phyloP scores from a whole-genome alignment of 768 basidiomycete species.

The Tricholoma terreum region DNA sequence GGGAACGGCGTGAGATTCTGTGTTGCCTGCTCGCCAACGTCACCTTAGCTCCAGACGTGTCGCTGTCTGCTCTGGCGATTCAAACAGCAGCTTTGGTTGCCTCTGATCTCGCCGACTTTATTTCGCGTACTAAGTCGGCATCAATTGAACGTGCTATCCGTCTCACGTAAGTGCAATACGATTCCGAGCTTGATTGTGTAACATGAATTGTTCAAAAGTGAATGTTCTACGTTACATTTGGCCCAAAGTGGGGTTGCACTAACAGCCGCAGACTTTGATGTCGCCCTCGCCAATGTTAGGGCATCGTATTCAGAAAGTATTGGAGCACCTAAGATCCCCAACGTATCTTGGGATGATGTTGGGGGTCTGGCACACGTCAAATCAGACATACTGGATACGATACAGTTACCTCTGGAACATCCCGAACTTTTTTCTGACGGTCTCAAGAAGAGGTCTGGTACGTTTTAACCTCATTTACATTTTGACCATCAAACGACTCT shows the following conservation, averaged over 20 bases:
- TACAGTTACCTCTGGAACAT: slow-evolving; percentile 86
- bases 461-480: slow-evolving; percentile 8
- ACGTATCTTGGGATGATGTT: slow-evolving; percentile 95
- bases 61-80: slow-evolving; percentile 64
- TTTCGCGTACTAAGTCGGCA: slow-evolving; percentile 52
- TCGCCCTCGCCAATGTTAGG: slow-evolving; percentile 69
- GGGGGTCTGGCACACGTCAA: slow-evolving; percentile 89
- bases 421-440: slow-evolving; percentile 89
- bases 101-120: slow-evolving; percentile 71
- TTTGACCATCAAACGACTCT: background rate
- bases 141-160: slow-evolving; percentile 48
- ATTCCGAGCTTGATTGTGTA: background rate
- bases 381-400: slow-evolving; percentile 91
- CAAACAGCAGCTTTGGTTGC: slow-evolving; percentile 92
- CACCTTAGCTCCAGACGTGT: slow-evolving; percentile 71
- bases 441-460: slow-evolving; percentile 94
- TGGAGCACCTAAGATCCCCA: slow-evolving; percentile 96
- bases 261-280: slow-evolving; percentile 64
- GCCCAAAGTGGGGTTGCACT: slow-evolving; percentile 41
- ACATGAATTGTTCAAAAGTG: slow-evolving; percentile 15
- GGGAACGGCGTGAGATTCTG: slow-evolving; percentile 65
- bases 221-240: slow-evolving; percentile 21
- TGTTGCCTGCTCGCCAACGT: slow-evolving; percentile 37
- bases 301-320: slow-evolving; percentile 86
- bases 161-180: slow-evolving; percentile 30